These are phyloP conservation scores for Pleurozium schreberi DNA, from an alignment of 225 moss, liverwort and hornwort genomes.

Conservation along the genomic window DNA sequence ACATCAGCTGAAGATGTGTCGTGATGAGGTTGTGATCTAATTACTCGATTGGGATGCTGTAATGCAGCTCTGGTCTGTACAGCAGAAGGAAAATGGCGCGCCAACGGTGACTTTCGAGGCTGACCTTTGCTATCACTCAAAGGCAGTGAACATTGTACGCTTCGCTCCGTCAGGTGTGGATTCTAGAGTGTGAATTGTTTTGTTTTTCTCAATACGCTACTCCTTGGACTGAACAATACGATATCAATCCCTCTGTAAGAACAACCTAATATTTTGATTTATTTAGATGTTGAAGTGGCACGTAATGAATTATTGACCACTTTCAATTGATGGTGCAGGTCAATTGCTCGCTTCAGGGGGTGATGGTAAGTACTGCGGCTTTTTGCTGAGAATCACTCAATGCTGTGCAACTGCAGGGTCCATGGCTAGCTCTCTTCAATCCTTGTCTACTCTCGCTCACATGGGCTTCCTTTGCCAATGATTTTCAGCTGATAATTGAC, in stretches of 20 bases:
- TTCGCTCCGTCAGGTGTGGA: conserved; percentile 69
- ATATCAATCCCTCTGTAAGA: not conserved
- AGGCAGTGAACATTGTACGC: conserved; percentile 81
- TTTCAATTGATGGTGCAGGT: conserved; percentile 31
- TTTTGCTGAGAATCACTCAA: not conserved
- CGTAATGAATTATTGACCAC: not conserved
- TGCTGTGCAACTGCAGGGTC: not conserved
- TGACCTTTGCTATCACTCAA: conserved; percentile 66
- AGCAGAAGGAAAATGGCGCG: conserved; percentile 41
- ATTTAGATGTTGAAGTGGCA: not conserved
- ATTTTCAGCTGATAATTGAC: not conserved
- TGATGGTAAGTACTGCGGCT: conserved; percentile 44
- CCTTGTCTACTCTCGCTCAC: not conserved
- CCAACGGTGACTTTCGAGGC: conserved; percentile 62
- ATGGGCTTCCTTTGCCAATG: not conserved
- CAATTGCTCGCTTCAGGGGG: conserved; percentile 80
- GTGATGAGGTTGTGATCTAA: not conserved
- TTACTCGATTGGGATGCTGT: not conserved
- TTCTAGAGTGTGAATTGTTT: not conserved
- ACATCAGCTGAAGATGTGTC: not conserved
- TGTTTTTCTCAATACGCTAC: not conserved
- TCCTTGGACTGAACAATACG: not conserved
- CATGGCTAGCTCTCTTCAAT: not conserved
- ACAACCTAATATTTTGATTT: not conserved
- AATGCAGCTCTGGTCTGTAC: conserved; percentile 75